These are phyloP conservation scores for Aspergillus nomiae DNA, from an alignment of 2,329 filamentous ascomycete genomes.

Conservation along the genomic window DNA sequence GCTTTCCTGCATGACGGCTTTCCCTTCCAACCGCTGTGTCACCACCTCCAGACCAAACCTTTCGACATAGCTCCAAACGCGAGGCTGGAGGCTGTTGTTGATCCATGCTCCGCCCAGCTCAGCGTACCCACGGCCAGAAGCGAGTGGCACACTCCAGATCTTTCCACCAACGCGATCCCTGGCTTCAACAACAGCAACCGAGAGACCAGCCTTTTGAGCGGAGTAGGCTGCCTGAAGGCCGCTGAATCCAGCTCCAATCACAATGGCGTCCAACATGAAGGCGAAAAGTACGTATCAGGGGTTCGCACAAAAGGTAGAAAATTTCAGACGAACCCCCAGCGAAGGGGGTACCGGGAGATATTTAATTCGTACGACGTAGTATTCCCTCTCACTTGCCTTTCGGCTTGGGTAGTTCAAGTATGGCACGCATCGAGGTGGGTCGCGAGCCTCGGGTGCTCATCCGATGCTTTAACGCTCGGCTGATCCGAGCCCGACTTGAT, in stretches of 20 bases:
- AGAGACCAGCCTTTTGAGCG: slow-evolving; percentile 31
- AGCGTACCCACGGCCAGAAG: slow-evolving; percentile 23
- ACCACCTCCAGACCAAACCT: slow-evolving; percentile 32
- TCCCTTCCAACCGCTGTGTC: slow-evolving; percentile 32
- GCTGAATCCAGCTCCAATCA: slow-evolving; percentile 42
- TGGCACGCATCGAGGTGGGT: not conserved
- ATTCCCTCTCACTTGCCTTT: not conserved
- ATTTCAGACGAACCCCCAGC: accelerated
- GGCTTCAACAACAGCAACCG: slow-evolving; percentile 41
- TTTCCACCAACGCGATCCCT: slow-evolving; percentile 46
- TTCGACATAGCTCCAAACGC: slow-evolving; percentile 30
- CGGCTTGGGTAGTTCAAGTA: not conserved
- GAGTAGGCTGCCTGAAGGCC: slow-evolving; percentile 40
- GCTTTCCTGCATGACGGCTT: slow-evolving; percentile 32
- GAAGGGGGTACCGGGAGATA: not conserved
- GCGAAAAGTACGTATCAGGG: not conserved
- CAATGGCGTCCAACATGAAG: slow-evolving; percentile 25
- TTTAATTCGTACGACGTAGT: not conserved
- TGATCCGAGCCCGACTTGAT: too few species aligned
- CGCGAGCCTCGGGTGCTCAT: not conserved
- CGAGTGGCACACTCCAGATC: slow-evolving; percentile 28
- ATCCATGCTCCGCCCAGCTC: slow-evolving; percentile 40
- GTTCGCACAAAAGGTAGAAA: not conserved
- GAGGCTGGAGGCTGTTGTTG: slow-evolving; percentile 35
- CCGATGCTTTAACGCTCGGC: too few species aligned